These are phyloP conservation scores for Clonostachys solani DNA, from an alignment of 2,329 filamentous ascomycete species.

Conservation along the genomic window DNA sequence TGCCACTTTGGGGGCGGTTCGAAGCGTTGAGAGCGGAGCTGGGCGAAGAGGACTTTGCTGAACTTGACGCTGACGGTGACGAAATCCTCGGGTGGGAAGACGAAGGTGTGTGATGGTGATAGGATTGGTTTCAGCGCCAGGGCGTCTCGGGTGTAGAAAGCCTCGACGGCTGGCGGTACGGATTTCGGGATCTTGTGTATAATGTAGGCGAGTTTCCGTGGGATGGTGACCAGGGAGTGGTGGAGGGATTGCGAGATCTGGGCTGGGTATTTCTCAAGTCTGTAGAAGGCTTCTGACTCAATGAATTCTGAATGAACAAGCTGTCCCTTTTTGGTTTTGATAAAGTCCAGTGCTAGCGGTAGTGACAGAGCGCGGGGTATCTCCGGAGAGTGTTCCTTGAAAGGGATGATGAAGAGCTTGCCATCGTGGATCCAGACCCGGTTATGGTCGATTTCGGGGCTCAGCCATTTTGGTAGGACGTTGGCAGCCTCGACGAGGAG, in stretches of 20 bases:
- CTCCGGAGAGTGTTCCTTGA: constrained; percentile 23
- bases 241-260: constrained; percentile 76
- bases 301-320: constrained; percentile 71
- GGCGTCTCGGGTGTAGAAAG: constrained; percentile 88
- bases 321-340: constrained; percentile 49
- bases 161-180: constrained; percentile 80
- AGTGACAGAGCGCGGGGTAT: constrained; percentile 51
- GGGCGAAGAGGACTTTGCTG: constrained; percentile 85
- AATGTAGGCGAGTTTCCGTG: constrained; percentile 76
- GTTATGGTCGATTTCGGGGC: constrained; percentile 82
- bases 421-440: constrained; percentile 85
- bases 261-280: constrained; percentile 76
- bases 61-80: constrained; percentile 77
- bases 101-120: constrained; percentile 44
- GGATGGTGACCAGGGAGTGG: constrained; percentile 67
- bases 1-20: constrained; percentile 54
- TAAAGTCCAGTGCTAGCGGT: constrained; percentile 56
- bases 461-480: constrained; percentile 83
- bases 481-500: constrained; percentile 91
- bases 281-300: constrained; percentile 87
- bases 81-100: constrained; percentile 74
- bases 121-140: constrained; percentile 67
- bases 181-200: constrained; percentile 71
- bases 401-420: constrained; percentile 69
- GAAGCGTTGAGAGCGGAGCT: constrained; percentile 84